phyloP scores from a whole-genome alignment of 1,284 basidiomycete genomes.

The Pyrrhoderma noxium region DNA sequence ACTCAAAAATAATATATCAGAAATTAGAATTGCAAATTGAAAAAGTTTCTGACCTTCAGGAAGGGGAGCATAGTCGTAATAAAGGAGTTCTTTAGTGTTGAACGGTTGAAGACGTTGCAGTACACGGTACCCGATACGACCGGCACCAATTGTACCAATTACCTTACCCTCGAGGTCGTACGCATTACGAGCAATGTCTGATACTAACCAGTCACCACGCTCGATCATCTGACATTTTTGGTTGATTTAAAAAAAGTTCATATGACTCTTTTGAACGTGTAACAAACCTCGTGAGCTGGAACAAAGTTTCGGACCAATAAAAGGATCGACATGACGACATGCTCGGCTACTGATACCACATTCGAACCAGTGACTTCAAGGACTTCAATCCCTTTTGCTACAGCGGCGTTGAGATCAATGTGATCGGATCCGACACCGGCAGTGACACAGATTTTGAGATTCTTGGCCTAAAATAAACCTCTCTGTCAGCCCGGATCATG shows the following conservation, averaged over 20 bases:
- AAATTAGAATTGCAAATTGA: not conserved
- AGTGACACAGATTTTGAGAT: constrained; percentile 88
- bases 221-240: constrained; percentile 61
- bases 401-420: constrained; percentile 86
- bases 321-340: constrained; percentile 81
- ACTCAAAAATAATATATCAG: constrained; percentile 12
- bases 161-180: constrained; percentile 91
- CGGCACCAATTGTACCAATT: constrained; percentile 82
- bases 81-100: constrained; percentile 86
- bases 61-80: constrained; percentile 86
- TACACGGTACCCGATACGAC: constrained; percentile 86
- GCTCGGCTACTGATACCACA: constrained; percentile 89
- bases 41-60: constrained; percentile 44
- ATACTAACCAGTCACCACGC: constrained; percentile 81
- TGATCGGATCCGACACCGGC: constrained; percentile 95
- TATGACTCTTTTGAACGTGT: constrained; percentile 4
- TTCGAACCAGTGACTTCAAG: constrained; percentile 78
- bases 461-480: constrained; percentile 57
- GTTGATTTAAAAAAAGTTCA: not conserved
- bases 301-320: constrained; percentile 84
- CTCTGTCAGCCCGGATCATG: not conserved
- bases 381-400: constrained; percentile 77
- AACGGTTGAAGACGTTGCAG: constrained; percentile 85
- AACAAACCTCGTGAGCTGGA: constrained; percentile 58
- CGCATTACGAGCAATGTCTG: constrained; percentile 71